Percentiles rank a stretch among this genome's conserved stretches.
Conservation (phyloP, 2,329 filamentous ascomycete species). For the Trichoderma endophyticum region DNA sequence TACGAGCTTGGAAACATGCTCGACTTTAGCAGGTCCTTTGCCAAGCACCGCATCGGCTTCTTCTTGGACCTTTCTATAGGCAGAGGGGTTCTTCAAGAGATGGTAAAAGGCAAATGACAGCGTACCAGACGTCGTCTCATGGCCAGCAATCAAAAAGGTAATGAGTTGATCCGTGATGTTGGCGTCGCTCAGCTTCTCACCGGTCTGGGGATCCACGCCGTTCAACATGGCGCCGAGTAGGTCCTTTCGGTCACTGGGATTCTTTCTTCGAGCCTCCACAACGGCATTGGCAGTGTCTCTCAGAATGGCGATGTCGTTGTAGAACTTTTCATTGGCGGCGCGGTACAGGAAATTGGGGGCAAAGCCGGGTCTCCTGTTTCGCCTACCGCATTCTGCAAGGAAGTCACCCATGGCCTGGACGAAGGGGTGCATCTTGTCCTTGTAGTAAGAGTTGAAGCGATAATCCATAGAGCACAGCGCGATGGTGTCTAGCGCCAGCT, state of each 20-base stretch:
- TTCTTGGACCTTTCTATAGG: constrained; percentile 58
- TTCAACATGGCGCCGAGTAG: constrained; percentile 68
- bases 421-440: constrained; percentile 66
- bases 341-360: constrained; percentile 48
- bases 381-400: constrained; percentile 53
- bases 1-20: constrained; percentile 61
- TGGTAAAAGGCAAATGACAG: constrained; percentile 64
- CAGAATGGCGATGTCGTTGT: constrained; percentile 53
- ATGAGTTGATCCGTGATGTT: constrained; percentile 68
- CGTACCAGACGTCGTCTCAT: constrained; percentile 68
- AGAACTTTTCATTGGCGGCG: constrained; percentile 48
- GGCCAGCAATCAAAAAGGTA: constrained; percentile 68
- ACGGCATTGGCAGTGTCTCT: constrained; percentile 57
- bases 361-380: constrained; percentile 46
- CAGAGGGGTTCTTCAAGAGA: constrained; percentile 60
- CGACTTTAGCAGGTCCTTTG: constrained; percentile 51
- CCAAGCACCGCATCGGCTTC: constrained; percentile 68
- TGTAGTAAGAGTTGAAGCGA: constrained; percentile 74
- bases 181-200: constrained; percentile 59
- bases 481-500: constrained; percentile 70
- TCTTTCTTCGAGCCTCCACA: constrained; percentile 53
- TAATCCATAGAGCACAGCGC: constrained; percentile 69
- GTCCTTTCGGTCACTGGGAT: constrained; percentile 60
- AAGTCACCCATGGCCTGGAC: constrained; percentile 65
- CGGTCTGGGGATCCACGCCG: constrained; percentile 64